A percentile compares a stretch with the other conserved stretches of the same genome.
Evolutionary conservation across 176 grass and related monocot genomes (phyloP).

Genomic region (Phyllostachys edulis): DNA sequence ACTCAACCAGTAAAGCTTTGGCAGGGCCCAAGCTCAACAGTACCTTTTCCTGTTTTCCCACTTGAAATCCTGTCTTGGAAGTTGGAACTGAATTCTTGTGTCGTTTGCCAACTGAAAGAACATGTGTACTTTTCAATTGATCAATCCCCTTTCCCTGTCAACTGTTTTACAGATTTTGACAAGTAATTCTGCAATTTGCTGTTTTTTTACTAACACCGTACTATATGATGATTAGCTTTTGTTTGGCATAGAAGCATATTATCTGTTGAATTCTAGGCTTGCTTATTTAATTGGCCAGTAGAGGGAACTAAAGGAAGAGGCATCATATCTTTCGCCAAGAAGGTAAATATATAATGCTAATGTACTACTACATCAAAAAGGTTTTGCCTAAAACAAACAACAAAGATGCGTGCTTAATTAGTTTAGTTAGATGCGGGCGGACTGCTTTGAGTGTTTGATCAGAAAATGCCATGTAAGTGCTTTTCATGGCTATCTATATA

Average conservation of each 20-base stretch:
- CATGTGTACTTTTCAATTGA: background rate
- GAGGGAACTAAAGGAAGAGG: background rate
- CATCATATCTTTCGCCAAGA: background rate
- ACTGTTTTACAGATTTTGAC: too few relatives aligned
- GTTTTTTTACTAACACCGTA: background rate
- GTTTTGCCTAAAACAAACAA: slow-evolving; percentile 31
- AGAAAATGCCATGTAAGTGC: slow-evolving; percentile 53
- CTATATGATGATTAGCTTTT: background rate
- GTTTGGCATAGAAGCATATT: background rate
- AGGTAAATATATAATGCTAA: background rate
- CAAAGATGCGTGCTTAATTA: background rate
- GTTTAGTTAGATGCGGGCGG: slow-evolving; percentile 4
- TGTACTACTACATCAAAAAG: background rate
- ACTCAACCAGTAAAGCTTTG: background rate
- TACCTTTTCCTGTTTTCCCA: background rate
- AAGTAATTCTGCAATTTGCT: too few relatives aligned
- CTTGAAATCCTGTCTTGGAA: background rate
- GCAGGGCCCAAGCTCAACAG: background rate
- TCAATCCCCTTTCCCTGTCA: background rate
- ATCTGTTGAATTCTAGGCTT: background rate
- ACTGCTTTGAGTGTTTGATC: slow-evolving; percentile 11
- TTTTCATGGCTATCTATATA: slow-evolving; percentile 27
- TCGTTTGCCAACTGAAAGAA: too few relatives aligned
- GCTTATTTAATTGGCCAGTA: background rate
- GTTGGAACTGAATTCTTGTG: background rate